Percentiles rank a stretch among this genome's conserved stretches.
phyloP scores from a whole-genome alignment of 805 yeast species.

The Pichia sporocuriosa region DNA sequence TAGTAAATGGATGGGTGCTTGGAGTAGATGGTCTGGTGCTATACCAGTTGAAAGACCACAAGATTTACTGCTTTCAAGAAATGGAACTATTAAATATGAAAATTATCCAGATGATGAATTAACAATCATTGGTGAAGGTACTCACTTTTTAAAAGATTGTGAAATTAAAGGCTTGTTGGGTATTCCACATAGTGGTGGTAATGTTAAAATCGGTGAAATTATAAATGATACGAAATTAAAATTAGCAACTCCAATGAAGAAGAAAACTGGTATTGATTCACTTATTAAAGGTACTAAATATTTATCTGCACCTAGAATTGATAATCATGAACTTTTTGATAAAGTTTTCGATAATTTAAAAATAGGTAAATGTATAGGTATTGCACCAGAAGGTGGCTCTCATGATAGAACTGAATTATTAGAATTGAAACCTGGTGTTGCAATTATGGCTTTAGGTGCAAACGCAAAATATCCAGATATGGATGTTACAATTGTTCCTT shows the following conservation, averaged over 20 bases:
- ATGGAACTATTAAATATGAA: slow-evolving; percentile 48
- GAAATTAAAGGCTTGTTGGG: slow-evolving; percentile 64
- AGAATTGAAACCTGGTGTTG: slow-evolving; percentile 95
- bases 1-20: slow-evolving; percentile 60
- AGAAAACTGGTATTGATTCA: slow-evolving; percentile 38
- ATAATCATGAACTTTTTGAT: slow-evolving; percentile 74
- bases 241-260: slow-evolving; percentile 64
- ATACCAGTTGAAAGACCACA: slow-evolving; percentile 93
- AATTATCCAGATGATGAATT: slow-evolving; percentile 43
- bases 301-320: slow-evolving; percentile 72
- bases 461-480: slow-evolving; percentile 60
- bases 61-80: slow-evolving; percentile 63
- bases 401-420: slow-evolving; percentile 88
- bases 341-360: slow-evolving; percentile 71
- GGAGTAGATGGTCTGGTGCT: slow-evolving; percentile 69
- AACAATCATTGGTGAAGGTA: slow-evolving; percentile 58
- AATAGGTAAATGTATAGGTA: slow-evolving; percentile 74
- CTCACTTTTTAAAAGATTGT: slow-evolving; percentile 60
- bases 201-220: slow-evolving; percentile 61
- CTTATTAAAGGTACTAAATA: slow-evolving; percentile 48
- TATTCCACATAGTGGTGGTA: slow-evolving; percentile 71
- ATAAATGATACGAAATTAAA: slow-evolving; percentile 62
- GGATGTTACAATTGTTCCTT: slow-evolving; percentile 81
- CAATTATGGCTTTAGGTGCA: slow-evolving; percentile 95
- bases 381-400: slow-evolving; percentile 99